phyloP scores from a whole-genome alignment of 1,139 yeast genomes.

The Taiozyma onychis region DNA sequence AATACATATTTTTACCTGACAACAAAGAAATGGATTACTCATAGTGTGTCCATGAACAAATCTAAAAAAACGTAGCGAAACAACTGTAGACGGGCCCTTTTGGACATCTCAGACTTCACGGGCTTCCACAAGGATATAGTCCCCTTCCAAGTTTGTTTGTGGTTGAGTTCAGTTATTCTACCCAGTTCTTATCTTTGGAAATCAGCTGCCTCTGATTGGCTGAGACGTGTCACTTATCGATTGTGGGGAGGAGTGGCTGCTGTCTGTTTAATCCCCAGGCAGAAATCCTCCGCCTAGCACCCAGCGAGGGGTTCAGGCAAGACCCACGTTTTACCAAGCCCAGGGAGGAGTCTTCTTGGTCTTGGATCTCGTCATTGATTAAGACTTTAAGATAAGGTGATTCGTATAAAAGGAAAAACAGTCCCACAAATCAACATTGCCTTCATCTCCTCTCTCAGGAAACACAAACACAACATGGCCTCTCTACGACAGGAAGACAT shows the following conservation, averaged over 20 bases:
- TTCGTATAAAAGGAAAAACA: neutral
- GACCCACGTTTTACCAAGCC: neutral
- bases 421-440: neutral
- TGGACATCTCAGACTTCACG: too few relatives aligned
- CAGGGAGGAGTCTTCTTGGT: neutral
- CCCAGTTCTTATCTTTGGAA: neutral
- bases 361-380: neutral
- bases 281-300: neutral
- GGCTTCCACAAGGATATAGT: neutral
- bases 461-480: constrained; percentile 4
- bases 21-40: too few relatives aligned
- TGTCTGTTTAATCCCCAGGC: neutral
- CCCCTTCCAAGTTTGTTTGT: neutral
- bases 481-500: constrained; percentile 9
- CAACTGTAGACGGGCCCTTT: too few relatives aligned
- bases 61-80: too few relatives aligned
- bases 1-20: too few relatives aligned
- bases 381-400: neutral
- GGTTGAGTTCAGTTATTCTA: neutral
- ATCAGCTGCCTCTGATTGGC: neutral
- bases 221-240: neutral
- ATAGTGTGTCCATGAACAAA: too few relatives aligned
- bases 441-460: neutral
- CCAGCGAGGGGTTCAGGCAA: too few relatives aligned
- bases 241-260: neutral